Conservation (phyloP, 192 early-diverging fungal species). For the Haplosporangium gracile region DNA sequence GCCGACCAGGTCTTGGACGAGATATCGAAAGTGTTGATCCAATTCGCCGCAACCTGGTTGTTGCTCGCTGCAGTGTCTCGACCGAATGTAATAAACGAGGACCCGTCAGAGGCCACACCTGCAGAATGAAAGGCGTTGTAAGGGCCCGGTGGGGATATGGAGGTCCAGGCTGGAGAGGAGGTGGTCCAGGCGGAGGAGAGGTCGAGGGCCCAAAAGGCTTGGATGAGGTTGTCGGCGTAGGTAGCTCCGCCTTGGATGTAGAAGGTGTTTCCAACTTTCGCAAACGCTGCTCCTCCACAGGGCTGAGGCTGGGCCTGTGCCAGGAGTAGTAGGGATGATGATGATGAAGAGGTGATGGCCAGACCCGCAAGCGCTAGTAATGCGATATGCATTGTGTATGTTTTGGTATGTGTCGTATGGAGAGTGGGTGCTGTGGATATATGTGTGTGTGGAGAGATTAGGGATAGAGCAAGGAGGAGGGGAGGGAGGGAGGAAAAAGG, state of each 20-base stretch:
- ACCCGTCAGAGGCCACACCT: conserved; percentile 20
- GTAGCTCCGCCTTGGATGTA: conserved; percentile 37
- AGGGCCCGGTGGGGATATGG: conserved; percentile 5
- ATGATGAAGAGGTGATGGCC: background rate
- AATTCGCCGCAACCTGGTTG: background rate
- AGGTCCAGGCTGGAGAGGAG: conserved; percentile 17
- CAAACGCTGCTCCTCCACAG: conserved; percentile 23
- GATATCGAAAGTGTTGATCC: conserved; percentile 15
- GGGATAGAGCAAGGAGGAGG: background rate
- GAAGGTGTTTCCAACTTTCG: conserved; percentile 24
- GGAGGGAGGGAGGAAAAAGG: background rate
- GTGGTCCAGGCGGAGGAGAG: conserved; percentile 24
- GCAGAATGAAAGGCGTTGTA: conserved; percentile 37
- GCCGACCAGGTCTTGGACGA: conserved; percentile 14
- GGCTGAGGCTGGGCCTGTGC: conserved; percentile 10
- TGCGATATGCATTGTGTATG: background rate
- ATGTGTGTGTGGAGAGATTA: background rate
- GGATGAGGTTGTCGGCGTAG: conserved; percentile 17
- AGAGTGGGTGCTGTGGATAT: background rate
- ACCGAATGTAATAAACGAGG: conserved; percentile 36
- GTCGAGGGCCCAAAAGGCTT: conserved; percentile 25
- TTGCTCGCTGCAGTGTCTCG: conserved; percentile 22
- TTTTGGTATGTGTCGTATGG: background rate
- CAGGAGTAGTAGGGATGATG: background rate
- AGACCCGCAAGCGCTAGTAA: background rate